phyloP scores from a whole-genome alignment of 129 eudicot species.

The Centrapalus pauciflorus region DNA sequence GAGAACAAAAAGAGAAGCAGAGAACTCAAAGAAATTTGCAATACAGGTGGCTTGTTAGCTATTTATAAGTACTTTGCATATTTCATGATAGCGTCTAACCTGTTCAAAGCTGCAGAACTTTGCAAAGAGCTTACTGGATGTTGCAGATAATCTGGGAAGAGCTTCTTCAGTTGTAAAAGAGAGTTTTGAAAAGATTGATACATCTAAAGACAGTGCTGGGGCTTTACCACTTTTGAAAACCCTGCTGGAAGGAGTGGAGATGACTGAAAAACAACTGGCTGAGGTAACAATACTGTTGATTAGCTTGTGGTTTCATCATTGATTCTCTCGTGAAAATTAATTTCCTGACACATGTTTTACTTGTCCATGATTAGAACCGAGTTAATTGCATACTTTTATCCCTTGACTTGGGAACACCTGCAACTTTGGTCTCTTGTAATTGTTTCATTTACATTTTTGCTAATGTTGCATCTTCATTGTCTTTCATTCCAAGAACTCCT shows the following conservation, averaged over 20 bases:
- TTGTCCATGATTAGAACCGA: too few relatives aligned
- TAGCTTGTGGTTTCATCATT: background rate
- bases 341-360: too few relatives aligned
- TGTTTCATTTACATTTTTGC: too few relatives aligned
- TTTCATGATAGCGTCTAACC: background rate
- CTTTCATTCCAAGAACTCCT: too few relatives aligned
- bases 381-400: too few relatives aligned
- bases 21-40: constrained; percentile 75
- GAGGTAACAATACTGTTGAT: constrained; percentile 40
- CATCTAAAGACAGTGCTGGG: constrained; percentile 57
- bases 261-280: constrained; percentile 80
- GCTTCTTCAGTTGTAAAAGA: constrained; percentile 79
- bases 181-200: constrained; percentile 61
- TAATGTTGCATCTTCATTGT: too few relatives aligned
- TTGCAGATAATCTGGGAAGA: constrained; percentile 72
- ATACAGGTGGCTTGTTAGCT: constrained; percentile 46
- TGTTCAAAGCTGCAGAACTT: constrained; percentile 51
- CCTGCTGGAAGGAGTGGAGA: constrained; percentile 84
- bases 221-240: constrained; percentile 73
- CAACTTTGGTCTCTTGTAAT: background rate
- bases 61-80: background rate
- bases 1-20: constrained; percentile 74
- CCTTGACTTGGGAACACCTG: background rate
- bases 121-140: constrained; percentile 69
- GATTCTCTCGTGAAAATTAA: background rate